These are phyloP conservation scores for Verticillium nonalfalfae DNA, from an alignment of 2,329 filamentous ascomycete species.

Conservation along the genomic window DNA sequence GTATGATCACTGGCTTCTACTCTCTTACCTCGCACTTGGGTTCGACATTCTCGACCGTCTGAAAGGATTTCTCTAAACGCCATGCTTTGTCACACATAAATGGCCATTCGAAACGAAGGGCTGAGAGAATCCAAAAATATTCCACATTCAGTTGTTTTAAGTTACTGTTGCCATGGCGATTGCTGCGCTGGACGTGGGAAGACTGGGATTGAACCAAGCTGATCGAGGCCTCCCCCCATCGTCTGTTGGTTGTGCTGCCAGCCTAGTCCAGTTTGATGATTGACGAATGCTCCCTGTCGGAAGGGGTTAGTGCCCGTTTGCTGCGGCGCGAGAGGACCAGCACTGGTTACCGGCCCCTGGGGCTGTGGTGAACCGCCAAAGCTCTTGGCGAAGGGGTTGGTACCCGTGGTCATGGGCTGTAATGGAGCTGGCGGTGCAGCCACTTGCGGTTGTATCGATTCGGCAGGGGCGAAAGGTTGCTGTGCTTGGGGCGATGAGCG, in stretches of 20 bases:
- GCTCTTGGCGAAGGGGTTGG: constrained; percentile 53
- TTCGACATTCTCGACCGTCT: not conserved
- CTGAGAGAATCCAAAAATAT: not conserved
- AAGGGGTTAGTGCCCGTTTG: constrained; percentile 93
- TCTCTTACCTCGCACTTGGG: not conserved
- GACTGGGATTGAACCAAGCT: constrained; percentile 71
- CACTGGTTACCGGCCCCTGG: constrained; percentile 38
- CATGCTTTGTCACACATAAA: constrained; percentile 17
- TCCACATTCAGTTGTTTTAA: too few species aligned
- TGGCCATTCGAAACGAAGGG: not conserved
- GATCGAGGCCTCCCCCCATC: constrained; percentile 76
- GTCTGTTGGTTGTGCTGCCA: constrained; percentile 78
- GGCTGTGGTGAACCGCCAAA: constrained; percentile 27
- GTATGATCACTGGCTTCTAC: not conserved
- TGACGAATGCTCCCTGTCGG: constrained; percentile 83
- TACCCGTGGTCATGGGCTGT: constrained; percentile 46
- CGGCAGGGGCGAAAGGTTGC: constrained; percentile 25
- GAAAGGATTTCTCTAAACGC: constrained; percentile 19
- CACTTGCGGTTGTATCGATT: constrained; percentile 23
- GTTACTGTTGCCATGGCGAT: constrained; percentile 46
- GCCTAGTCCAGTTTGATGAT: constrained; percentile 78
- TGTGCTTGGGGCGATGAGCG: constrained; percentile 38
- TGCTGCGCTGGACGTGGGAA: constrained; percentile 75
- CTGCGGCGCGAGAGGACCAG: constrained; percentile 57
- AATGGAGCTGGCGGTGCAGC: constrained; percentile 29